These are phyloP conservation scores for Penicillium longicatenatum DNA, from an alignment of 495 filamentous ascomycete genomes.

Conservation along the genomic window DNA sequence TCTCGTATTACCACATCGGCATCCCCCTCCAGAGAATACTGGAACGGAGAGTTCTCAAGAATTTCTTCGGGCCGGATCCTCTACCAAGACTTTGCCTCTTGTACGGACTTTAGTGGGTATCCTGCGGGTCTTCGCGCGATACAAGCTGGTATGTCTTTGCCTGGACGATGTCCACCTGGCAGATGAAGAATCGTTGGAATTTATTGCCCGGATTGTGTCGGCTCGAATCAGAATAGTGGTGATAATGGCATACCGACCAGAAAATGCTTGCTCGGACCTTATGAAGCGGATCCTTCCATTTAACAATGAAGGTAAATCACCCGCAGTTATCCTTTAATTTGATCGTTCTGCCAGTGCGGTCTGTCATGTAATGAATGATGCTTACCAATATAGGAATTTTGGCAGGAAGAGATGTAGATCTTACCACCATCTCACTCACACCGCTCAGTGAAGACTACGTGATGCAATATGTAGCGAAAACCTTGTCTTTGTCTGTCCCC, in stretches of 20 bases:
- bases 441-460: conserved; percentile 65
- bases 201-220: conserved; percentile 63
- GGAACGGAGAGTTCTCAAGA: conserved; percentile 7
- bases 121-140: conserved; percentile 64
- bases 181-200: conserved; percentile 69
- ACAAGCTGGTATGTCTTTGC: conserved; percentile 71
- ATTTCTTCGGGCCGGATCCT: conserved; percentile 24
- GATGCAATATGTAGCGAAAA: conserved; percentile 38
- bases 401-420: not conserved
- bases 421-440: conserved; percentile 61
- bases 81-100: conserved; percentile 64
- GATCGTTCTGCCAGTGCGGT: not conserved
- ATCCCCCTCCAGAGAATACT: not conserved
- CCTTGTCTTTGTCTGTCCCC: conserved; percentile 39
- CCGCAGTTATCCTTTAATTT: not conserved
- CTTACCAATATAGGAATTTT: not conserved
- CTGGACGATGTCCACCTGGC: conserved; percentile 75
- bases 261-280: not conserved
- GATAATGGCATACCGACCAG: conserved; percentile 43
- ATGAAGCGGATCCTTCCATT: not conserved
- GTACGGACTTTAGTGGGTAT: conserved; percentile 71
- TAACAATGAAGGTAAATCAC: not conserved
- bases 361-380: not conserved
- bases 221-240: conserved; percentile 66
- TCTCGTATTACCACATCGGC: conserved; percentile 12